Base-by-base conservation (phyloP, 1,139 yeast species). In the Diutina mesorugosa region DNA sequence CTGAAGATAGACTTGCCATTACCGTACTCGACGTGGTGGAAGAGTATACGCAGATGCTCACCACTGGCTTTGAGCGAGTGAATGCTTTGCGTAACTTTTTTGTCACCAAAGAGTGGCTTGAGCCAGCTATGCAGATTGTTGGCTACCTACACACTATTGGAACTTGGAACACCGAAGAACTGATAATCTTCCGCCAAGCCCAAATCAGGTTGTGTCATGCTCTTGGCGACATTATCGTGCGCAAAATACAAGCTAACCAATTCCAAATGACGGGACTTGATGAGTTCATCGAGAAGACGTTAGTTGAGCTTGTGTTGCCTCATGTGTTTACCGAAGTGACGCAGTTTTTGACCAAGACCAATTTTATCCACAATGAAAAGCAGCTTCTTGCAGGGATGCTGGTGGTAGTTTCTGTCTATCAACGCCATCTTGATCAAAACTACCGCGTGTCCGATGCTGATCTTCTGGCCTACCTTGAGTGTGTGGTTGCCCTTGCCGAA, bases 81-180 rank as follows among this genome's bases (percentile, higher is more conserved):
- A 61, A 61, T 9, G 61, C 66, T 0, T 62, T 75, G 16, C 60
- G 61, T 12, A 52, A 55, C 1, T 68, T 69, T 55, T 74, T 69
- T 56, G 57, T 62, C 10, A 63, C 68, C 9, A 69, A 67, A 55
- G 72, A 67, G 7, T 76, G 76, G 69, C 59, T 75, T 2, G 79
- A 76, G 58, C 76, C 79, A 0, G 61, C 69, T 0, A 70, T 73
- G 61, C 79, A 74, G 58, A 61, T 75, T 26, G 60, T 74, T 32
- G 77, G 75, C 0, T 70, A 73, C 56, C 61, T 76, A 12, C 45
- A 50, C 45, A 50, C 53, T 14, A 30, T 50, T 30, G 26, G n/a
- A 4, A 29, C 45, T 1, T 50, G 53, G 45, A 38, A 18, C 10
- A 38, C 30, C 18, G 53, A 38, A 28, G 53, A 47, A 7, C 16